These are phyloP conservation scores for Castanospermum australe DNA, from an alignment of 306 rosid genomes.

Conservation along the genomic window DNA sequence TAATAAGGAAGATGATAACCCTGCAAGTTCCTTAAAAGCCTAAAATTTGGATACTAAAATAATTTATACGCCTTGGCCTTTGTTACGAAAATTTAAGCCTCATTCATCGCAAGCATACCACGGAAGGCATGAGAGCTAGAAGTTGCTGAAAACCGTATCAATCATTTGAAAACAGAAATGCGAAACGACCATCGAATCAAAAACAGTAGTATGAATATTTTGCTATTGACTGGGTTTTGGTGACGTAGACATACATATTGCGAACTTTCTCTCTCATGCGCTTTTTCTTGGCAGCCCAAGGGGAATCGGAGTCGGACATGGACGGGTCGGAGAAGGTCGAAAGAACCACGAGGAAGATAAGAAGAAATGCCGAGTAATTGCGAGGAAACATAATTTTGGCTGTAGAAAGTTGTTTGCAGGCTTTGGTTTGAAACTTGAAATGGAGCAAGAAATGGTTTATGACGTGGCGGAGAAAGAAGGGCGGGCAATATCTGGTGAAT, in stretches of 20 bases:
- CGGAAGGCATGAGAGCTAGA: not conserved
- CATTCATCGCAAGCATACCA: not conserved
- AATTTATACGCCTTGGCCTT: not conserved
- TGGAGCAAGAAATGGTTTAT: not conserved
- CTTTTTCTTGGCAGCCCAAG: conserved; percentile 56
- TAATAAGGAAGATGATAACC: not conserved
- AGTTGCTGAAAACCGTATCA: not conserved
- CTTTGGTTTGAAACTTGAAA: conserved; percentile 7
- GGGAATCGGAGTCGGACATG: conserved; percentile 38
- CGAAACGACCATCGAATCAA: not conserved
- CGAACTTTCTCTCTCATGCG: conserved; percentile 93
- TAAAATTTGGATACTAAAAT: not conserved
- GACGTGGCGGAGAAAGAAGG: not conserved
- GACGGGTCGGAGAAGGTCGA: conserved; percentile 32
- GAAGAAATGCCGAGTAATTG: conserved; percentile 43
- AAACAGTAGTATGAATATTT: not conserved
- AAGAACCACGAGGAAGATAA: conserved; percentile 49
- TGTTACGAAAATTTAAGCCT: not conserved
- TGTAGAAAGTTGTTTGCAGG: not conserved
- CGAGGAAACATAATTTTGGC: conserved; percentile 40
- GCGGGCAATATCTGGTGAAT: not conserved
- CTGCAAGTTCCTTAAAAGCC: not conserved
- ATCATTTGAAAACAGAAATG: not conserved
- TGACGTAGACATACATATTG: conserved; percentile 50
- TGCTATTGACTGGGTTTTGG: not conserved